A percentile compares a stretch with the other conserved stretches of the same genome.
These are phyloP conservation scores for Citrus australasica DNA, from an alignment of 345 rosid species.

Conservation along the genomic window DNA sequence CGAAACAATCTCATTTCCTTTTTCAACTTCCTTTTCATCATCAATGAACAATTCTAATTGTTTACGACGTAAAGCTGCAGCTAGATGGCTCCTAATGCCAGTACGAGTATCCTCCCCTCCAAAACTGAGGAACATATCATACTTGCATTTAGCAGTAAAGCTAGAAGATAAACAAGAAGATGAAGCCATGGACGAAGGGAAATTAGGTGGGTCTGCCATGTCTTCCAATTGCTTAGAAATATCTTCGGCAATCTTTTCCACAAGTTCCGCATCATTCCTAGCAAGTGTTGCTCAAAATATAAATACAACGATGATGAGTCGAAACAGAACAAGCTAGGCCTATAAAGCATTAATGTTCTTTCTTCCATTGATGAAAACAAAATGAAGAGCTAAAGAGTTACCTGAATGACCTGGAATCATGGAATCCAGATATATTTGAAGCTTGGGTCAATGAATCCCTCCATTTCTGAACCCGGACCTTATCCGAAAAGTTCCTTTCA, in stretches of 20 bases:
- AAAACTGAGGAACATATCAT: not conserved
- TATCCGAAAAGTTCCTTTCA: not conserved
- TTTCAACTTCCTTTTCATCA: not conserved
- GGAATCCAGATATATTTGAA: not conserved
- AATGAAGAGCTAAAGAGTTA: not conserved
- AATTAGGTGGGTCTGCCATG: too few species aligned
- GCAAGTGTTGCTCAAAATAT: too few species aligned
- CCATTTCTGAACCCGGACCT: not conserved
- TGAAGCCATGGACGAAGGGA: not conserved
- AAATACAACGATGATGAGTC: too few species aligned
- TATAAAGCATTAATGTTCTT: too few species aligned
- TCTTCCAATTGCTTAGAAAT: too few species aligned
- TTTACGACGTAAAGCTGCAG: not conserved
- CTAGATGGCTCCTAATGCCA: not conserved
- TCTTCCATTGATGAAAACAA: too few species aligned
- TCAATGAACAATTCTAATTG: not conserved
- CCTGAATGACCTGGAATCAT: not conserved
- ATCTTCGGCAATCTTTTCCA: not conserved
- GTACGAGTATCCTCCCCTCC: not conserved
- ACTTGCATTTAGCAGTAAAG: not conserved
- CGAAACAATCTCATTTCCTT: not conserved
- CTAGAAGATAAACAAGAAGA: not conserved
- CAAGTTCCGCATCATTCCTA: conserved; percentile 4
- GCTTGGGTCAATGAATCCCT: not conserved
- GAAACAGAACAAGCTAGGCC: too few species aligned